phyloP scores from a whole-genome alignment of 305 asterid species.

The Solanum chacoense region DNA sequence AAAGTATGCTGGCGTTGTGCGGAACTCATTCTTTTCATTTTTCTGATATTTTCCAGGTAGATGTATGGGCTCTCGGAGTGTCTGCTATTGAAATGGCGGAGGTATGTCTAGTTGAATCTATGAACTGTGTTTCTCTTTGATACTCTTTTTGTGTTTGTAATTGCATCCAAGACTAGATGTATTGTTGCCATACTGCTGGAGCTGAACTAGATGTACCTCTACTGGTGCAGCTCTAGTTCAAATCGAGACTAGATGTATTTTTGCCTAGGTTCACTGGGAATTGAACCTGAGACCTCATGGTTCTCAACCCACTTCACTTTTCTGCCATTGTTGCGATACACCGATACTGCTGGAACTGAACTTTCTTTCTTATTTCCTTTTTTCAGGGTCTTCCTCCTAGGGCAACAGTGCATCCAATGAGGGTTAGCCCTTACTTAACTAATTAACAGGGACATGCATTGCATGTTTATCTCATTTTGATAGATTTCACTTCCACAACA shows the following conservation, averaged over 20 bases:
- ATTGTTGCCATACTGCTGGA: neutral
- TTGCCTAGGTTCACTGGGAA: neutral
- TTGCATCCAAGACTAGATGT: neutral
- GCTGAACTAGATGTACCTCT: neutral
- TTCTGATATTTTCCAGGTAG: slow-evolving; percentile 47
- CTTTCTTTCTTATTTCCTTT: slow-evolving; percentile 4
- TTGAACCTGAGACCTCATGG: neutral
- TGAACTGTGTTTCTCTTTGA: neutral
- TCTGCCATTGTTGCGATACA: neutral
- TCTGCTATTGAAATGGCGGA: slow-evolving; percentile 99
- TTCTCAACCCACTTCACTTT: neutral
- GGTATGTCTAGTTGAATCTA: slow-evolving; percentile 31
- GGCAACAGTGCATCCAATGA: slow-evolving; percentile 99
- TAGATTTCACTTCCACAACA: neutral
- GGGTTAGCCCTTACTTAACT: slow-evolving; percentile 48
- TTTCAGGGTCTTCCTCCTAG: slow-evolving; percentile 95
- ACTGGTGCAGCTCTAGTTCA: neutral
- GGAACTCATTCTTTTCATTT: neutral
- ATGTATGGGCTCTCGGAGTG: slow-evolving; percentile 99
- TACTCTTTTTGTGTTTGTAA: neutral
- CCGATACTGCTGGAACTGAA: neutral
- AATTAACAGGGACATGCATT: neutral
- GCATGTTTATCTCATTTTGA: neutral
- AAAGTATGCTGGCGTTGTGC: slow-evolving; percentile 3
- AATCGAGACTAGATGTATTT: neutral